Evolutionary conservation across 495 filamentous ascomycete genomes (phyloP), one percentile per base, ranked within the genome.

Genomic region (Sordaria brevicollis): DNA sequence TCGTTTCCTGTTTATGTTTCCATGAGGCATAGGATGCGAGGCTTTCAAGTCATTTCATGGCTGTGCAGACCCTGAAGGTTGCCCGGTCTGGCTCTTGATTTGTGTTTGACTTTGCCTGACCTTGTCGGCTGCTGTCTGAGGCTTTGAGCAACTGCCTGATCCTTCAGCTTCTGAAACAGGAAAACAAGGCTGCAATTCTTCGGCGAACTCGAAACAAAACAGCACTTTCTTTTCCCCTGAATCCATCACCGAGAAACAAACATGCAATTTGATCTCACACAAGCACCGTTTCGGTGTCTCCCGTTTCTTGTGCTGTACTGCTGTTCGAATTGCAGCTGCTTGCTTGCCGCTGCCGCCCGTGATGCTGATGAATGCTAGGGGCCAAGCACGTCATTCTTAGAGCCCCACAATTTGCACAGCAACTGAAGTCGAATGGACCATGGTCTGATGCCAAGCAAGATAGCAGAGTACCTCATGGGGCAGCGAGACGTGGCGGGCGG

Each of bases 381-480:
- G 13, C 49, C 25, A 66, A 76, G 72, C 74, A 76, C 74, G 74
- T 76, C 74, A 76, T 76, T 41, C 35, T 39, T 6, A 11, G 7
- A 17, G 33, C 72, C 65, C 74, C 72, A 74, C 68, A 70, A 41
- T 38, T n/a, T n/a, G n/a, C n/a, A n/a, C 5, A 57, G 49, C 8
- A 36, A n/a, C n/a, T 36, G 11, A 57, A 31, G n/a, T 25, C 37
- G 29, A 57, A 57, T 57, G 21, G 49, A 57, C 49, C 21, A 29
- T 10, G 21, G 21, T 29, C 49, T 13, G n/a, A n/a, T n/a, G n/a
- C n/a, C n/a, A n/a, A 31, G 25, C 11, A 62, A n/a, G 49, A 62
- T 62, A 62, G 25, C 49, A 10, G 13, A 29, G 25, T 62, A 62
- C 49, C 25, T 62, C 49, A 62, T 31, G 25, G 25, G 49, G 49